These are phyloP conservation scores for Alternaria ventricosa DNA, from an alignment of 2,329 filamentous ascomycete genomes.

Conservation along the genomic window DNA sequence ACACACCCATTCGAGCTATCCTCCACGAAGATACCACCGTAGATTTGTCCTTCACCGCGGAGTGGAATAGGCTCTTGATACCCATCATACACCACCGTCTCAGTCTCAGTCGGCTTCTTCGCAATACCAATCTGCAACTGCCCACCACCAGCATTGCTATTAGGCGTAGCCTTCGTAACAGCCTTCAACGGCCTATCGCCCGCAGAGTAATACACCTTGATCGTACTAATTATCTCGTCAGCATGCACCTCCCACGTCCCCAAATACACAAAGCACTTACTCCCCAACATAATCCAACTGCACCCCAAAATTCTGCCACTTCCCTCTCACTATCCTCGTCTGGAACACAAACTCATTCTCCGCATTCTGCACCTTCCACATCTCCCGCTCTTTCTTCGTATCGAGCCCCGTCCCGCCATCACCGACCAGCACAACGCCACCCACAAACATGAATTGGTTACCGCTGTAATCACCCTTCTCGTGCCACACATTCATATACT, in stretches of 20 bases:
- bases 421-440: constrained; percentile 24
- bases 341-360: constrained; percentile 29
- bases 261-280: constrained; percentile 16
- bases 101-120: constrained; percentile 39
- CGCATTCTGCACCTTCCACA: constrained; percentile 28
- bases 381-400: constrained; percentile 23
- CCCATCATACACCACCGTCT: constrained; percentile 35
- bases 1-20: constrained; percentile 28
- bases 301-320: constrained; percentile 40
- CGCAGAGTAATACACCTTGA: constrained; percentile 32
- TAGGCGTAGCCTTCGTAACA: constrained; percentile 21
- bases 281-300: constrained; percentile 27
- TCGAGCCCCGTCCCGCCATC: constrained; percentile 28
- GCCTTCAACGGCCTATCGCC: constrained; percentile 18
- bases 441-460: constrained; percentile 35
- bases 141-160: constrained; percentile 33
- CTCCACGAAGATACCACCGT: constrained; percentile 43
- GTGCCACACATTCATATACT: constrained; percentile 42
- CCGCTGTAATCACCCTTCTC: constrained; percentile 32
- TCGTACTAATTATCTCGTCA: constrained; percentile 21
- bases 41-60: constrained; percentile 33
- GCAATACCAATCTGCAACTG: constrained; percentile 38
- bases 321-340: constrained; percentile 12
- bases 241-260: too few species aligned
- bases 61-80: constrained; percentile 30